Evolutionary conservation across 371 early-diverging fungal genomes (phyloP).

Genomic region (Fennellomyces sp.): DNA sequence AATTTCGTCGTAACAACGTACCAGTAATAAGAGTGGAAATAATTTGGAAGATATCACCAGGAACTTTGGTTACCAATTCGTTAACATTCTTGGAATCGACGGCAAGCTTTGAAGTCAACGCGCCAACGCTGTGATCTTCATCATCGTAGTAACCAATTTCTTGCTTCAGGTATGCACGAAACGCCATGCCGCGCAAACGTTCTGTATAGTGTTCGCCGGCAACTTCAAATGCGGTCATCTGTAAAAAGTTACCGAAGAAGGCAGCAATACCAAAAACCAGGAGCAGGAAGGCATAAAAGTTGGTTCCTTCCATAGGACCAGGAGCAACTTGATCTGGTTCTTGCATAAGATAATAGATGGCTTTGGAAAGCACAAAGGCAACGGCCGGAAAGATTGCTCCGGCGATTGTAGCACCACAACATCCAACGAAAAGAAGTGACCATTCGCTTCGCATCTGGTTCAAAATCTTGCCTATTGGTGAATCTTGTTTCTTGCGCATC

Average conservation of each 20-base stretch:
- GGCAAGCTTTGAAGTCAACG: conserved; percentile 76
- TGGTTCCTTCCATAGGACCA: conserved; percentile 47
- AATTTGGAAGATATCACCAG: conserved; percentile 55
- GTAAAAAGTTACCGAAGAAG: conserved; percentile 39
- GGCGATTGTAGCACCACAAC: conserved; percentile 46
- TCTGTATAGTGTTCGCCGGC: conserved; percentile 57
- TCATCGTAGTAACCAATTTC: conserved; percentile 86
- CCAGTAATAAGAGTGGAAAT: conserved; percentile 38
- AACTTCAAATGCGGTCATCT: conserved; percentile 33
- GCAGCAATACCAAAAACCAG: conserved; percentile 51
- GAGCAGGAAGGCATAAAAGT: conserved; percentile 77
- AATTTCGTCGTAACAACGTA: too few species aligned
- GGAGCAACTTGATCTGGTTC: conserved; percentile 42
- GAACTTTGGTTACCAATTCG: conserved; percentile 62
- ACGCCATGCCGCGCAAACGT: conserved; percentile 53
- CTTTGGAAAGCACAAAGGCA: conserved; percentile 31
- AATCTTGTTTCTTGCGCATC: conserved; percentile 30
- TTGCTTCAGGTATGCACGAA: conserved; percentile 66
- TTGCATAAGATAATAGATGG: conserved; percentile 59
- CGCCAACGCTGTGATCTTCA: conserved; percentile 76
- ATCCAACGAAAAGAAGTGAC: conserved; percentile 36
- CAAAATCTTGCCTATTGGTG: conserved; percentile 40
- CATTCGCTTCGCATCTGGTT: conserved; percentile 36
- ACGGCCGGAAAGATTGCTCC: conserved; percentile 49
- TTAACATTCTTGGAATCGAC: conserved; percentile 71